Base-by-base conservation (phyloP, 257 asterid genomes). In the Mentha longifolia region DNA sequence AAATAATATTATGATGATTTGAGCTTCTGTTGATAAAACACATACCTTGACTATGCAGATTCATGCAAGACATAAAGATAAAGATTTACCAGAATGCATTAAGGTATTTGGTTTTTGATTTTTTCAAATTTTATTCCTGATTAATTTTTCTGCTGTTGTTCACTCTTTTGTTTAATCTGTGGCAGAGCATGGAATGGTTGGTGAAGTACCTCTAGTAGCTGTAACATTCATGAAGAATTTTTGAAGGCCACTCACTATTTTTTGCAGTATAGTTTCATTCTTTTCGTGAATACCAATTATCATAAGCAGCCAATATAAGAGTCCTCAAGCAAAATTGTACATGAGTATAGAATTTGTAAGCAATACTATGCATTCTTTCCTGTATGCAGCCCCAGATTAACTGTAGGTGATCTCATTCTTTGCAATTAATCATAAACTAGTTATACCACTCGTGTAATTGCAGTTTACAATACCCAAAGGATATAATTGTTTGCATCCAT, bases 131-230 rank as follows among this genome's bases (percentile, higher is more conserved):
- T 31, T 25, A 39, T 75, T 39, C 43, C 14, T 33, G 4, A 9
- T 35, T 59, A 51, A 9, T 31, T 10, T n/a, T 14, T 54, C 56
- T 51, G 65, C 66, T 67, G 42, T 19, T 63, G 22, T 60, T 59
- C 70, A 35, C 31, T n/a, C 42, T n/a, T 61, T 60, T 56, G 76
- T 79, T 51, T 71, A 20, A 74, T 76, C 65, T 75, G 62, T 70
- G 74, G 67, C 96, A 95, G 99, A 92, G 93, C 83, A 76, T 95
- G 88, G 89, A 91, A 70, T 89, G 97, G 92, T 73, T 89, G 87
- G 84, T 78, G 92, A 85, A 81, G 82, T 91, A 89, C 86, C 82
- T 88, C 67, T 80, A 76, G 77, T 78, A 72, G 66, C 66, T 58
- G 52, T 57, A 65, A 12, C 64, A 58, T 65, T 19, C 72, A 42